Percentiles rank a stretch among this genome's conserved stretches.
Conservation (phyloP, 176 grass and related monocot species). For the Olyra latifolia region DNA sequence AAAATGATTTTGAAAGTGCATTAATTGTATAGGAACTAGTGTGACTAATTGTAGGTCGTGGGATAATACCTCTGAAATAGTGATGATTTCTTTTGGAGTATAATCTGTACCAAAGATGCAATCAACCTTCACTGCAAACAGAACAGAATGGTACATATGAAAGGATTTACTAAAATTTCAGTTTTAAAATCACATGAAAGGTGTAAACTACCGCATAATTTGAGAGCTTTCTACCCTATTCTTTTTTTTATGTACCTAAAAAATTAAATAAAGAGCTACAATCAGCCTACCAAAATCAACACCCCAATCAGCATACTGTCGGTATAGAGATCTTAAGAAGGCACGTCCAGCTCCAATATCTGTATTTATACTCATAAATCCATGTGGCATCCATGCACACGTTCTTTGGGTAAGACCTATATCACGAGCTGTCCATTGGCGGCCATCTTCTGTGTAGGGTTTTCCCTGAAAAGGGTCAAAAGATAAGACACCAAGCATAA, state of each 20-base stretch:
- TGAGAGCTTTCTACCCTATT: neutral
- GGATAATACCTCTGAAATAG: slow-evolving; percentile 63
- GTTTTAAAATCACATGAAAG: neutral
- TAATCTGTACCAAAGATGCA: slow-evolving; percentile 89
- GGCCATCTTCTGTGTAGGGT: slow-evolving; percentile 52
- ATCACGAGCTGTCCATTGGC: slow-evolving; percentile 64
- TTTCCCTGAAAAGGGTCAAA: slow-evolving; percentile 53
- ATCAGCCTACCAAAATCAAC: slow-evolving; percentile 80
- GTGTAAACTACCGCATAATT: neutral
- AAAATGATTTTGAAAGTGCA: neutral
- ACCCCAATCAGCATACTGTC: slow-evolving; percentile 80
- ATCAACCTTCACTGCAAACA: slow-evolving; percentile 81
- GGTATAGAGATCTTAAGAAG: slow-evolving; percentile 89
- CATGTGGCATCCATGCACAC: slow-evolving; percentile 75
- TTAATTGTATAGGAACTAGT: slow-evolving; percentile 9
- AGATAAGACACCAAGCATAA: slow-evolving; percentile 3
- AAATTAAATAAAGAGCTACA: neutral
- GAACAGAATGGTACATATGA: slow-evolving; percentile 13
- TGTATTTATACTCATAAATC: slow-evolving; percentile 94
- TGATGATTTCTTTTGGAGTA: slow-evolving; percentile 73
- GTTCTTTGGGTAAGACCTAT: slow-evolving; percentile 73
- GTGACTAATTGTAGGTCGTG: neutral
- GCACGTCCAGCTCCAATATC: slow-evolving; percentile 70
- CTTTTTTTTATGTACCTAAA: slow-evolving; percentile 7
- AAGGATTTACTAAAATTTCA: neutral